Evolutionary conservation across 2,329 filamentous ascomycete genomes (phyloP), one percentile per base, ranked within the genome.

Genomic region (Dactylellina drechsleri): DNA sequence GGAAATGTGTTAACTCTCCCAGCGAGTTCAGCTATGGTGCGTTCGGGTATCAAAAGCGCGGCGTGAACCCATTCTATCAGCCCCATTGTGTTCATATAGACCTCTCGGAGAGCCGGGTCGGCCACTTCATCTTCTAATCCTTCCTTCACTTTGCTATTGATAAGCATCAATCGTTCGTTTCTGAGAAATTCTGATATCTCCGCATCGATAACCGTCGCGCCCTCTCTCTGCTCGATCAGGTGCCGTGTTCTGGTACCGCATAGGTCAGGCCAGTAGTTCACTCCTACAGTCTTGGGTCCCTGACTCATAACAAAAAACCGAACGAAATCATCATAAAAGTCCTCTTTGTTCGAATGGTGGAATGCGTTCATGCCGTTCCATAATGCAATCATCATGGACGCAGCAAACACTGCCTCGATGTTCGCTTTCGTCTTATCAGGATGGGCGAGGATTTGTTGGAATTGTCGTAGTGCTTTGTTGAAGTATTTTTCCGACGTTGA

Each of bases 1-100:
- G 71, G 71, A 16, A 75, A 75, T 8, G 64, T 75, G 49, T 75
- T 75, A 6, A 75, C 71, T 18, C 71, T 49, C 2, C 57, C 53
- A 0, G 71, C 71, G 0, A 75, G 71, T 28, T 68, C 64, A 31
- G 45, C 65, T 31, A 66, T 61, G 5, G 68, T 73, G 12, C 49
- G 36, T 12, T 47, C n/a, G 1, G 64, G 52, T 26, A 71, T 50
- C 18, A 75, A 20, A 1, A 75, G 53, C 8, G 71, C 71, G 13
- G 71, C 71, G 45, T 75, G 71, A n/a, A 68, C 71, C 71, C 71
- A 75, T 60, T 75, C 71, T 45, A 75, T 75, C 15, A 75, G 59
- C 10, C n/a, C 56, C 53, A 75, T 75, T 1, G 71, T 75, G 3
- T 45, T 62, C 13, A 10, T 23, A 52, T 75, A 75, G 6, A 68